Evolutionary conservation across 352 stramenopile species (phyloP), one percentile per base, ranked within the genome.

Genomic region (Phytopythium helicoides): DNA sequence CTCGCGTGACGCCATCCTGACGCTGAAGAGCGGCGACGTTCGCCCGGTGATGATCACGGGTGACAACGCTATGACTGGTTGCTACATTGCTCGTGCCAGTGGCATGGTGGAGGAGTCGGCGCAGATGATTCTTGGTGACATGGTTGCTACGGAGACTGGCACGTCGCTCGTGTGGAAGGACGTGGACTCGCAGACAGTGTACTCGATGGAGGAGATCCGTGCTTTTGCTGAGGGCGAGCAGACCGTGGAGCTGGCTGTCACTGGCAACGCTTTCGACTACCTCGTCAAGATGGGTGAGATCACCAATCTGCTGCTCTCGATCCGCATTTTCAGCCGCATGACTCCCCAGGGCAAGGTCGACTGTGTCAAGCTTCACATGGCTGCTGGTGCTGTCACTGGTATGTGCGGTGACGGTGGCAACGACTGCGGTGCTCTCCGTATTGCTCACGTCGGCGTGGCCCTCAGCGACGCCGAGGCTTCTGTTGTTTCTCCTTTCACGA

Each of bases 321-420:
- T 89, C 25, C 79, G 80, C 36, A 90, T 94, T 40, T 91, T 89
- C 60, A 88, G 74, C 48, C 84, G 82, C 51, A 91, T 90, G 78
- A 90, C 80, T 0, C 84, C 82, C 6, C 58, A 64, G 22, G 78
- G 67, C 8, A 94, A 94, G 41, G 68, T 85, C 2, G 76, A 87
- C n/a, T 91, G 82, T 36, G 72, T 89, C 7, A 73, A 87, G 51
- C 69, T 82, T 18, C 73, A 86, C 63, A 90, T 89, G 62, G 58
- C 49, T 8, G 64, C 66, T 1, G 82, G 82, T 28, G 74, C 71
- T 2, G 79, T 94, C 8, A 89, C 77, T 9, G 81, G 76, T 8
- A 94, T 94, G 85, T 92, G 82, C 33, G 85, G 85, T 39, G 85
- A 94, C 44, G 85, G 85, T 37, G 87, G 87, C 12, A 98, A 98